Percentiles rank a stretch among this genome's conserved stretches.
phyloP scores from a whole-genome alignment of 2,329 filamentous ascomycete genomes.

The Kalmusia sp. region DNA sequence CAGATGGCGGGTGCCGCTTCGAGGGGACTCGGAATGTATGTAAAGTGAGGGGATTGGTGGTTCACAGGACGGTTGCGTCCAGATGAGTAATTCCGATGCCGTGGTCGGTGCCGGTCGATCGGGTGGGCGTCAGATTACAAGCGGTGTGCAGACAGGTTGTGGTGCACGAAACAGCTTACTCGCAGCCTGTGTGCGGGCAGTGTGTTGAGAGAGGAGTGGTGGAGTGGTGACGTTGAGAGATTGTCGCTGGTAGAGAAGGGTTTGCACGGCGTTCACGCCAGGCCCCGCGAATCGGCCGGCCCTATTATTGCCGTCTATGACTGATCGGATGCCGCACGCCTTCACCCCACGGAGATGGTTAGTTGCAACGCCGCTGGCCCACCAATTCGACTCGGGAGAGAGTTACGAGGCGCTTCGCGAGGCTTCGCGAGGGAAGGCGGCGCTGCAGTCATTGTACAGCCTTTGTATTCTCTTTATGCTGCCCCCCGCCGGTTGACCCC shows the following conservation, averaged over 20 bases:
- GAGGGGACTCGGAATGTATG: conserved; percentile 18
- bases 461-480: conserved; percentile 2
- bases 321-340: not conserved
- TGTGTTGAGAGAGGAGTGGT: not conserved
- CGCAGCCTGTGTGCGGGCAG: not conserved
- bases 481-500: not conserved
- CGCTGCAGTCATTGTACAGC: not conserved
- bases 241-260: conserved; percentile 14
- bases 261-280: conserved; percentile 11
- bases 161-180: not conserved
- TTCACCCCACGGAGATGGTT: conserved; percentile 6
- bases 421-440: too few relatives aligned
- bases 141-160: not conserved
- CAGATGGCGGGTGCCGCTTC: conserved; percentile 14
- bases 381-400: not conserved
- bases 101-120: not conserved
- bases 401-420: not conserved
- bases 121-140: not conserved
- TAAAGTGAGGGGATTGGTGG: not conserved
- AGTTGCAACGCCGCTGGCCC: not conserved
- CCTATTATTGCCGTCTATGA: not conserved
- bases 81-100: conserved; percentile 25
- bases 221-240: conserved; percentile 13
- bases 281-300: conserved; percentile 22
- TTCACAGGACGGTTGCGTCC: conserved; percentile 23